These are phyloP conservation scores for Mycena floridula DNA, from an alignment of 768 basidiomycete genomes.

Conservation along the genomic window DNA sequence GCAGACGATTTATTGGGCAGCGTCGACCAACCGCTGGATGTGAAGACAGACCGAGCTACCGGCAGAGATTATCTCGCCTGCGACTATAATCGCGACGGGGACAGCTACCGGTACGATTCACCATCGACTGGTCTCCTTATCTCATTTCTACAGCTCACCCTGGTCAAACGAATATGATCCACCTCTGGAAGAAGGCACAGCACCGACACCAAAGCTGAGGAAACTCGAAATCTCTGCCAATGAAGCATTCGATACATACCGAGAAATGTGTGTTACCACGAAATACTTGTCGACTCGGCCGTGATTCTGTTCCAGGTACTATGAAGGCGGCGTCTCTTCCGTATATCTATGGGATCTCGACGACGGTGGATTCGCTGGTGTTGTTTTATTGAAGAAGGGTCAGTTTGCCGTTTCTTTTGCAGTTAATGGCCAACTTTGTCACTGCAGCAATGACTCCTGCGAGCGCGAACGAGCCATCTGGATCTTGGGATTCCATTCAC, in stretches of 20 bases:
- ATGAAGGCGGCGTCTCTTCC: conserved; percentile 94
- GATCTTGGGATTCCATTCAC: conserved; percentile 98
- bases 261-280: conserved; percentile 77
- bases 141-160: conserved; percentile 64
- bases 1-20: conserved; percentile 92
- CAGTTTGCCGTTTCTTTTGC: conserved; percentile 12
- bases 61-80: conserved; percentile 90
- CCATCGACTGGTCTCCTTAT: not conserved
- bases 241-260: conserved; percentile 95
- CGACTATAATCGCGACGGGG: conserved; percentile 90
- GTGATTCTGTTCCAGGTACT: conserved; percentile 58
- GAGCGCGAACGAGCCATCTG: conserved; percentile 56
- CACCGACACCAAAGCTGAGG: conserved; percentile 77
- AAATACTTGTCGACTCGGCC: not conserved
- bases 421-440: not conserved
- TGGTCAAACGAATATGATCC: conserved; percentile 98
- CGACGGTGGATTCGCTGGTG: conserved; percentile 94
- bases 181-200: conserved; percentile 82
- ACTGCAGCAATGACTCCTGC: conserved; percentile 55
- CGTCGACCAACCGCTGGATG: conserved; percentile 89
- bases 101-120: conserved; percentile 73
- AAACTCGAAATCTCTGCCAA: conserved; percentile 92
- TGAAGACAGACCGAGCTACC: conserved; percentile 71
- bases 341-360: conserved; percentile 99
- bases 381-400: conserved; percentile 95